Base-by-base conservation (phyloP, 2,329 filamentous ascomycete species). In the Stenocarpella maydis region DNA sequence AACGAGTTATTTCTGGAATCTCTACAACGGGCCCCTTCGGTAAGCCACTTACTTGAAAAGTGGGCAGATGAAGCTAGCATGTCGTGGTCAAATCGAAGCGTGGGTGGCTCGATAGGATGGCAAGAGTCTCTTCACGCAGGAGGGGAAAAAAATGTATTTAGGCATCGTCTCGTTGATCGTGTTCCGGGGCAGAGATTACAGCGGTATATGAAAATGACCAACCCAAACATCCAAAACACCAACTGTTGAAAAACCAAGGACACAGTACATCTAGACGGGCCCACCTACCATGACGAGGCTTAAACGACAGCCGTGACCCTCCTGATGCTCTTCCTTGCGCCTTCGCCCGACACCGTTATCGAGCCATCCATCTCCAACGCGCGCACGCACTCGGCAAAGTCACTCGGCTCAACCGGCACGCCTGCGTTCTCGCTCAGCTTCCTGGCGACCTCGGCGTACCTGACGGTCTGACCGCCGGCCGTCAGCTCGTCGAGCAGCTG, bases 301-400 rank as follows among this genome's bases (percentile, higher is more conserved):
- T 72, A 82, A 37, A 82, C 81, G 55, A 84, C 78, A 39, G 82
- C 83, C 53, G 86, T 92, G 53, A 97, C 88, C 75, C 94, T 89
- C 76, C 95, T 89, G 63, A 99, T 90, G 73, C 83, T 93, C 82
- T 91, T 93, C 80, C 95, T 90, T 21, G 91, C 87, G 4, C 96
- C 96, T 75, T 98, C 95, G 0, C 96, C 96, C 41, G 87, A 85
- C 21, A 98, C 85, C 80, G 92, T 92, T 69, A 98, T 86, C 39
- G 88, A 83, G 0, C 95, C 96, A 82, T 98, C 96, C 72, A 91
- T 88, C 84, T 99, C 95, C 70, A 98, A 82, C 14, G 86, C 84
- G 72, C 92, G 86, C 78, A 98, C 87, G 15, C 90, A 92, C 79
- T 98, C 95, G 15, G 88, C 87, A 78, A 99, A 96, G 78, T 98